These are phyloP conservation scores for Penicillium sp. DNA, from an alignment of 2,329 filamentous ascomycete species.

Conservation along the genomic window DNA sequence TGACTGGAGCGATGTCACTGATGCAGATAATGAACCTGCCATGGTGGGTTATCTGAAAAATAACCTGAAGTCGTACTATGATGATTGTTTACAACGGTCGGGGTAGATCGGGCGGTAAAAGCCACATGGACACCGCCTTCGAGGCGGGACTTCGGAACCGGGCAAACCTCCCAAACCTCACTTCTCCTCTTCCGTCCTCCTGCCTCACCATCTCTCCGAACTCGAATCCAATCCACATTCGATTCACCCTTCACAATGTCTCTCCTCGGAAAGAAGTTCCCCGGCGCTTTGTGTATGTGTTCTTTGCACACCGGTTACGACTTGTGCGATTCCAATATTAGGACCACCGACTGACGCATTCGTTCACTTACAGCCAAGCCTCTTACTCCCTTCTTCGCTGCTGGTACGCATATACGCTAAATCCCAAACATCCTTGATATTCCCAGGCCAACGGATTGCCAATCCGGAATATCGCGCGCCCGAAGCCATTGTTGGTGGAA, in stretches of 20 bases:
- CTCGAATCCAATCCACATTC: conserved; percentile 28
- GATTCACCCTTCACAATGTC: conserved; percentile 59
- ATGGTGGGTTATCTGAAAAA: conserved; percentile 22
- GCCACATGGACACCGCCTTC: conserved; percentile 24
- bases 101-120: conserved; percentile 28
- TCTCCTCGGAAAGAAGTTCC: conserved; percentile 82
- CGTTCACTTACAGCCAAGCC: conserved; percentile 65
- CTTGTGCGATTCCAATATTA: neutral
- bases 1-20: conserved; percentile 58
- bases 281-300: conserved; percentile 69
- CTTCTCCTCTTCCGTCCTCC: conserved; percentile 31
- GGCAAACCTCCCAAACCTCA: conserved; percentile 40
- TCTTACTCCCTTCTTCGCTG: conserved; percentile 88
- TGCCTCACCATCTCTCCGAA: conserved; percentile 29
- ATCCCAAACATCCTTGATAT: neutral
- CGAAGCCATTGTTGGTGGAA: conserved; percentile 7
- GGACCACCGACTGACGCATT: conserved; percentile 32
- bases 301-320: conserved; percentile 8
- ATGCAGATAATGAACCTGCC: conserved; percentile 53
- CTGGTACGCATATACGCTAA: conserved; percentile 63
- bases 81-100: conserved; percentile 28
- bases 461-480: neutral
- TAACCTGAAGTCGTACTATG: neutral
- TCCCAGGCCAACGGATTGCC: neutral
- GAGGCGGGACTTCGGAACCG: conserved; percentile 29